These are phyloP conservation scores for Fraxinus angustifolia DNA, from an alignment of 305 asterid genomes.

Conservation along the genomic window DNA sequence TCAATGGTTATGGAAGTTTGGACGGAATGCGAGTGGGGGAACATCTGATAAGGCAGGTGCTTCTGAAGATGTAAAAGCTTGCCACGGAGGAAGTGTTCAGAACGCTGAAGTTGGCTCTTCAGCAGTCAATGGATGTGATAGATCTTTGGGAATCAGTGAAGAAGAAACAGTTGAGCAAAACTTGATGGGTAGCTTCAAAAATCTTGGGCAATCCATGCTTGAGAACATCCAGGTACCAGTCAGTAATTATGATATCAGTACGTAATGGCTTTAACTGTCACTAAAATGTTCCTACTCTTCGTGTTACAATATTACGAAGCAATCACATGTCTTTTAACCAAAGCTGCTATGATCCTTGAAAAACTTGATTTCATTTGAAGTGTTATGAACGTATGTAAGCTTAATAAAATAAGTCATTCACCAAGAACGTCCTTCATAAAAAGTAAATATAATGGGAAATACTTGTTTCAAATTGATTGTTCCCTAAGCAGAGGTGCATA, in stretches of 20 bases:
- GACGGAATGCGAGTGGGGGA: conserved; percentile 49
- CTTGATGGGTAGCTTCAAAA: conserved; percentile 54
- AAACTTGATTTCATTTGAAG: background rate
- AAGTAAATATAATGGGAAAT: no score
- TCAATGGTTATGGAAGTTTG: conserved; percentile 76
- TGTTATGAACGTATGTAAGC: background rate
- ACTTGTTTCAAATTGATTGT: background rate
- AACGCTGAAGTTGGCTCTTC: conserved; percentile 21
- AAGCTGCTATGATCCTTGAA: background rate
- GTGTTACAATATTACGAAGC: background rate
- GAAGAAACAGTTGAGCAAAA: conserved; percentile 70
- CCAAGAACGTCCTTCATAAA: background rate
- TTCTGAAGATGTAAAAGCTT: conserved; percentile 36
- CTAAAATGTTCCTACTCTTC: background rate
- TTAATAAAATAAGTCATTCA: background rate
- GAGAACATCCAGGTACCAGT: conserved; percentile 79
- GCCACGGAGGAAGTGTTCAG: conserved; percentile 29
- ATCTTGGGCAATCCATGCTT: conserved; percentile 83
- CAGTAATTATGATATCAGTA: background rate
- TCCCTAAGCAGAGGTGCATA: background rate
- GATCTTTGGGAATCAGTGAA: conserved; percentile 40
- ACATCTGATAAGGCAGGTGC: conserved; percentile 34
- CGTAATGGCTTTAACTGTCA: background rate
- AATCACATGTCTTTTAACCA: background rate
- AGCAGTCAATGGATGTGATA: conserved; percentile 28